phyloP scores from a whole-genome alignment of 371 early-diverging fungal genomes.

The Smittium mucronatum region DNA sequence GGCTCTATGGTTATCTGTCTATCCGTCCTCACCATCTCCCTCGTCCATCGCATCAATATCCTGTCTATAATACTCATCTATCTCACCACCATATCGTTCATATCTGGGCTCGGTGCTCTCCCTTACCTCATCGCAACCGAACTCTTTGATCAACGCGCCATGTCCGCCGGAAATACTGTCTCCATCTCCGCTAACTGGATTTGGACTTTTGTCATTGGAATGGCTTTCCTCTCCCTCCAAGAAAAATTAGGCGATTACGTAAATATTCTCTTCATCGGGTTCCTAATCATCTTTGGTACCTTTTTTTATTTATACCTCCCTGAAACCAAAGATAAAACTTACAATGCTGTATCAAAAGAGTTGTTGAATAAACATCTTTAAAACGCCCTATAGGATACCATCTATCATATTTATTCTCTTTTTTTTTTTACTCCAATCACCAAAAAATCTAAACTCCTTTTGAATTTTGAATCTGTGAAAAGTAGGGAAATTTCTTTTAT shows the following conservation, averaged over 20 bases:
- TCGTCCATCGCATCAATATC: slow-evolving; percentile 35
- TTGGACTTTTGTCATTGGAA: slow-evolving; percentile 53
- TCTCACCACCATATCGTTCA: slow-evolving; percentile 71
- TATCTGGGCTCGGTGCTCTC: slow-evolving; percentile 78
- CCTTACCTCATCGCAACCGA: slow-evolving; percentile 82
- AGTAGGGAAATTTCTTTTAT: no score
- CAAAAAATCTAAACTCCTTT: no score
- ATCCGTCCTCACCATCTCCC: slow-evolving; percentile 43
- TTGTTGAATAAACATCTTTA: no score
- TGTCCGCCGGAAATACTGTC: slow-evolving; percentile 53
- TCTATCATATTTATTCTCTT: no score
- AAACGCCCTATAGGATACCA: no score
- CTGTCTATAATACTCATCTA: slow-evolving; percentile 53
- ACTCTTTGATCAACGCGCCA: slow-evolving; percentile 60
- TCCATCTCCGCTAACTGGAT: slow-evolving; percentile 60
- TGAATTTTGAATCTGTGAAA: no score
- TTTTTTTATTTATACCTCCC: slow-evolving; percentile 52
- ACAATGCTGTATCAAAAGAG: not conserved
- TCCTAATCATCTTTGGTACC: slow-evolving; percentile 33
- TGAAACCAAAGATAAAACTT: slow-evolving; percentile 42
- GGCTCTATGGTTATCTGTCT: slow-evolving; percentile 44
- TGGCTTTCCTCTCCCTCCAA: slow-evolving; percentile 45
- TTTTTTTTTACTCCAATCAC: no score
- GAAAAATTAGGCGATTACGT: slow-evolving; percentile 49
- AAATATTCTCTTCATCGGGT: slow-evolving; percentile 55